These are phyloP conservation scores for Vinca minor DNA, from an alignment of 257 asterid species.

Conservation along the genomic window DNA sequence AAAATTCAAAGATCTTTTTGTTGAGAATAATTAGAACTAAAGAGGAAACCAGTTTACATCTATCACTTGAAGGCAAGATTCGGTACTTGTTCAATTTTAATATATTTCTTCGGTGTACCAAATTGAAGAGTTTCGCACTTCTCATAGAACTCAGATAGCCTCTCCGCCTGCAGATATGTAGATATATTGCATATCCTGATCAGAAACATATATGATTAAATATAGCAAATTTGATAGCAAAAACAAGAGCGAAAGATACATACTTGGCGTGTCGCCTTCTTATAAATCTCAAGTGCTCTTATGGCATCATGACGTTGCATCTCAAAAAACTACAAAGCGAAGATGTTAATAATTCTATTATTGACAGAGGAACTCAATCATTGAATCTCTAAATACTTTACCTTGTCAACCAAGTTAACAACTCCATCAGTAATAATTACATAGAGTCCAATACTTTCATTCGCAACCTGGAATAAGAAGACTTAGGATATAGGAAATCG, in stretches of 20 bases:
- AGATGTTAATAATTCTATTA: slow-evolving; percentile 13
- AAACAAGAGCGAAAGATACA: slow-evolving; percentile 7
- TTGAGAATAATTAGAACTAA: slow-evolving; percentile 7
- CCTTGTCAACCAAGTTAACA: slow-evolving; percentile 79
- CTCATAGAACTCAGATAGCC: slow-evolving; percentile 63
- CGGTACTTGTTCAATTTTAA: slow-evolving; percentile 61
- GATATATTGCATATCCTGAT: slow-evolving; percentile 6
- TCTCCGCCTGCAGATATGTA: slow-evolving; percentile 46
- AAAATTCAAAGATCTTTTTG: slow-evolving; percentile 7
- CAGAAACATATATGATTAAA: neutral
- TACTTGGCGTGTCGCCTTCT: slow-evolving; percentile 60
- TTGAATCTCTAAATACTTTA: slow-evolving; percentile 8
- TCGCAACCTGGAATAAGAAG: slow-evolving; percentile 48
- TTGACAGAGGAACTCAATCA: neutral
- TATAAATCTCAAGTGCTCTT: slow-evolving; percentile 66
- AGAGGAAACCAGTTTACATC: no score
- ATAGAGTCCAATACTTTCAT: slow-evolving; percentile 71
- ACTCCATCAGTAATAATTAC: slow-evolving; percentile 79
- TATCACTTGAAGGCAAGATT: slow-evolving; percentile 5
- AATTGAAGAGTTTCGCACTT: slow-evolving; percentile 64
- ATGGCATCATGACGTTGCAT: slow-evolving; percentile 71
- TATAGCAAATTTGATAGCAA: neutral
- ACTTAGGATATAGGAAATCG: slow-evolving; percentile 12
- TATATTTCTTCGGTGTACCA: slow-evolving; percentile 57
- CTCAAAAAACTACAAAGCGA: slow-evolving; percentile 46